Evolutionary conservation across 257 asterid genomes (phyloP).

Genomic region (Leonotis leonurus): DNA sequence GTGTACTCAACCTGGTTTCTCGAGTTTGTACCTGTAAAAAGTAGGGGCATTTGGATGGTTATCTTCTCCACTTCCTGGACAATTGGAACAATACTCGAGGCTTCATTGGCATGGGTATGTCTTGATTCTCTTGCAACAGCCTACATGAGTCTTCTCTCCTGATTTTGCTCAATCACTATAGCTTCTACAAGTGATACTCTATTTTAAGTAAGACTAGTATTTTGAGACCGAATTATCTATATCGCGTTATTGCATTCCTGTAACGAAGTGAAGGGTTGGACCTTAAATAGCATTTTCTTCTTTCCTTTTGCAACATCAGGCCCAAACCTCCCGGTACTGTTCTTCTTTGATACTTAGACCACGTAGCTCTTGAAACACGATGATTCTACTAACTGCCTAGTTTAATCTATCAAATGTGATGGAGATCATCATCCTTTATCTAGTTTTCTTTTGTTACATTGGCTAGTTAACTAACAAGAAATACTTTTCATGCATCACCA

Average conservation of each 20-base stretch:
- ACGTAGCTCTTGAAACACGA: background rate
- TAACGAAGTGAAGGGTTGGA: background rate
- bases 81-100: slow-evolving; percentile 70
- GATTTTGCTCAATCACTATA: background rate
- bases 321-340: background rate
- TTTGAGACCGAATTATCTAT: background rate
- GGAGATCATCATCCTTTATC: background rate
- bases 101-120: slow-evolving; percentile 71
- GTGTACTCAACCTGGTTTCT: slow-evolving; percentile 81
- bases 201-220: background rate
- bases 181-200: background rate
- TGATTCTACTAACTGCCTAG: background rate
- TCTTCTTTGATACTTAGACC: background rate
- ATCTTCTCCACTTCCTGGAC: slow-evolving; percentile 62
- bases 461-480: background rate
- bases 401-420: background rate
- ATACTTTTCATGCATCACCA: background rate
- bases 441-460: background rate
- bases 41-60: slow-evolving; percentile 79
- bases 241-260: background rate
- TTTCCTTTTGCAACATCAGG: background rate
- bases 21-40: slow-evolving; percentile 67
- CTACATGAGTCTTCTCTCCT: background rate
- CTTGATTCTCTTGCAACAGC: background rate
- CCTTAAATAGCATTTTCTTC: background rate